Evolutionary conservation across 495 filamentous ascomycete genomes (phyloP).

Genomic region (Pseudomonodictys pantanalensis): DNA sequence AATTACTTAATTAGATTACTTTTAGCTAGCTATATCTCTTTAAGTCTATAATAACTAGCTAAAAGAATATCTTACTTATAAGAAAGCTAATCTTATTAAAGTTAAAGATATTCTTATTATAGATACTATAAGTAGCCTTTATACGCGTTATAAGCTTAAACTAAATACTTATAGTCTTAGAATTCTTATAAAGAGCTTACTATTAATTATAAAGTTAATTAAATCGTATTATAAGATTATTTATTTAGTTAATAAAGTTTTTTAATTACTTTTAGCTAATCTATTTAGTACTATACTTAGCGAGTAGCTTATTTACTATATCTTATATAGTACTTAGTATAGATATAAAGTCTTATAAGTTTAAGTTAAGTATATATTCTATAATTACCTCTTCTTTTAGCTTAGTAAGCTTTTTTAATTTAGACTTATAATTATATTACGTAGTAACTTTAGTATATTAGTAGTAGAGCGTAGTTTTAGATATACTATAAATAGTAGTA

Average conservation of each 20-base stretch:
- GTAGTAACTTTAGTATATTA: background rate
- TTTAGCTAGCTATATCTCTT: constrained; percentile 25
- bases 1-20: constrained; percentile 42
- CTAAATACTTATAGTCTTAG: no score
- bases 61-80: constrained; percentile 31
- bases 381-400: constrained; percentile 11
- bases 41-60: constrained; percentile 15
- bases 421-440: constrained; percentile 1
- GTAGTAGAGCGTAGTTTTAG: background rate
- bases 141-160: no score
- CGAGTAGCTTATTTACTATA: constrained; percentile 13
- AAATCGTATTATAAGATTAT: background rate
- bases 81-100: constrained; percentile 47
- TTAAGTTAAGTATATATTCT: constrained; percentile 8
- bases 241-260: background rate
- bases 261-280: no score
- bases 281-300: background rate
- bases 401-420: constrained; percentile 9
- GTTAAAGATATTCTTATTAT: constrained; percentile 45
- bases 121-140: constrained; percentile 42
- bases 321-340: background rate
- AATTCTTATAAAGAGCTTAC: no score
- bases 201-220: no score
- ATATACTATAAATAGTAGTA: background rate
- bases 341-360: constrained; percentile 8